A percentile compares a stretch with the other conserved stretches of the same genome.
Conservation (phyloP, 1,139 yeast genomes). For the Petasospora fabianii region DNA sequence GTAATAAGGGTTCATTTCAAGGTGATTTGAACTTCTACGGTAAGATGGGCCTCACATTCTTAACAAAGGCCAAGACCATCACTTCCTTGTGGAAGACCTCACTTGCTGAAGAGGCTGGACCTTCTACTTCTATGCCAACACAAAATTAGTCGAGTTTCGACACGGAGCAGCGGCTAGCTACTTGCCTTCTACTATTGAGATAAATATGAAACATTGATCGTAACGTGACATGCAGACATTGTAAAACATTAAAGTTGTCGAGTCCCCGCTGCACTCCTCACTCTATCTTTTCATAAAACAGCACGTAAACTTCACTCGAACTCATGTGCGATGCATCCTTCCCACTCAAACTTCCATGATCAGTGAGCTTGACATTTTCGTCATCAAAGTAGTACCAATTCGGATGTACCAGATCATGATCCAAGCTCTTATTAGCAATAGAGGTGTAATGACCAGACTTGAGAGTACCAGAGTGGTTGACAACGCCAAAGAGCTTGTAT, state of each 20-base stretch:
- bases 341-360: conserved; percentile 43
- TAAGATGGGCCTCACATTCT: conserved; percentile 65
- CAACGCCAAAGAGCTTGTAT: conserved; percentile 57
- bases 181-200: too few species aligned
- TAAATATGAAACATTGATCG: too few species aligned
- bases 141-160: conserved; percentile 39
- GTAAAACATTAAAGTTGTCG: too few species aligned
- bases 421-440: conserved; percentile 47
- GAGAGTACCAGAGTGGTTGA: conserved; percentile 68
- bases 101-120: conserved; percentile 49
- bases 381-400: conserved; percentile 77
- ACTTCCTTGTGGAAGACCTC: conserved; percentile 66
- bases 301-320: conserved; percentile 67
- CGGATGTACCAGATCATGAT: conserved; percentile 32
- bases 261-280: too few species aligned
- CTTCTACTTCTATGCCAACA: conserved; percentile 61
- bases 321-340: conserved; percentile 37
- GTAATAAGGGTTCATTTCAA: conserved; percentile 71
- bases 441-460: conserved; percentile 77
- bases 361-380: conserved; percentile 49
- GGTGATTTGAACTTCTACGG: conserved; percentile 83
- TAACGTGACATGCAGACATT: too few species aligned
- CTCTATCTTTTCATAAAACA: conserved; percentile 59
- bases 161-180: too few species aligned
- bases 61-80: conserved; percentile 75